These are phyloP conservation scores for Blastocystis sp. DNA, from an alignment of 352 stramenopile species.

Conservation along the genomic window DNA sequence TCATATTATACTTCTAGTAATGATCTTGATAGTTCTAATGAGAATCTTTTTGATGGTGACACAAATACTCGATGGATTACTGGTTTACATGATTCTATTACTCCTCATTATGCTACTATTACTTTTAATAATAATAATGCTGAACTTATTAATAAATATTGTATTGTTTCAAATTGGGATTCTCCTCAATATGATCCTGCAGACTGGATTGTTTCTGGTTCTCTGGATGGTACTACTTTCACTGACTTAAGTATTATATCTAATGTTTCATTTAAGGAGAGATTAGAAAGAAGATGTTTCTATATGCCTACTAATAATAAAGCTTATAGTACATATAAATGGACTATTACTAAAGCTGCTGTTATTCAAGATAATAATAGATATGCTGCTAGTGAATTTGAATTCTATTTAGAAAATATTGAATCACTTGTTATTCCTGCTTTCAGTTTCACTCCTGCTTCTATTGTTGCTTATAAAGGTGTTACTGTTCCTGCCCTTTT, in stretches of 20 bases:
- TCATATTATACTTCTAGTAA: neutral
- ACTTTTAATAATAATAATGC: neutral
- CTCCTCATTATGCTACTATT: neutral
- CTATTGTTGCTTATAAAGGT: neutral
- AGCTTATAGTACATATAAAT: neutral
- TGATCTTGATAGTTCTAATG: no score
- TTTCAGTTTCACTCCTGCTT: neutral
- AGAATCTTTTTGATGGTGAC: conserved; percentile 5
- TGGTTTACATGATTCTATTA: neutral
- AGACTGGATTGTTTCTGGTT: conserved; percentile 8
- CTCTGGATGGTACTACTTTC: conserved; percentile 7
- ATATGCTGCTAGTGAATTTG: no score
- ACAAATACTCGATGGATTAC: neutral
- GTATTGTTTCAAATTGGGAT: neutral
- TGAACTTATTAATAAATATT: conserved; percentile 10
- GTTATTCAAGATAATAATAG: no score
- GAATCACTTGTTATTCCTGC: neutral
- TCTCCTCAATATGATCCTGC: neutral
- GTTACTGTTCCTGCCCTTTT: neutral
- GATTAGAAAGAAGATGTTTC: no score
- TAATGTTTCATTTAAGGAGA: no score
- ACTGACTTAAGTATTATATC: no score
- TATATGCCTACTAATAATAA: conserved; percentile 32
- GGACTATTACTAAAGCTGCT: no score
- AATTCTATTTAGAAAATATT: conserved; percentile 7